Base-by-base conservation (phyloP, 805 yeast genomes). In the Ogataea wickerhamii region DNA sequence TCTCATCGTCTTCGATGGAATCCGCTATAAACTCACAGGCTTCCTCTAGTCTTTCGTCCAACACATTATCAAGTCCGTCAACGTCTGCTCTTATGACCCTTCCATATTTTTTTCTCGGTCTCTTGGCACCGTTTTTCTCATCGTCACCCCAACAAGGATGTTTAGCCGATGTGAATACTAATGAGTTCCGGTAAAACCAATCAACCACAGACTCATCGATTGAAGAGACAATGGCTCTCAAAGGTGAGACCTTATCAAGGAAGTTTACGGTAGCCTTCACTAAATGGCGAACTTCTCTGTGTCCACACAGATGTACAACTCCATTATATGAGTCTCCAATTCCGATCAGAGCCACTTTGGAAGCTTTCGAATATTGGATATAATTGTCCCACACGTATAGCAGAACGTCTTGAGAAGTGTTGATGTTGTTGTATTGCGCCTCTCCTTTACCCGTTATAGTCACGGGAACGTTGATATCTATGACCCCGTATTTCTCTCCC, bases 301-400 rank as follows among this genome's bases (percentile, higher is more conserved):
- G 95, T 4, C 96, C 96, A 39, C 84, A 75, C 18, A 91, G 66
- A 61, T 89, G 93, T 1, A 91, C 89, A 32, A 89, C 74, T 2
- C 96, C 87, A 30, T 86, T 81, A 53, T 86, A 84, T 0, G 96
- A 80, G 40, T 87, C 95, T 27, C 98, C 98, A 47, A 83, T 74
- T 6, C 97, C 97, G 26, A 89, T 73, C 56, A 91, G 79, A 1
- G 85, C 80, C 22, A 93, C 58, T 47, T 84, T 85, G 31, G 76
- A 67, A 30, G 85, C 76, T 37, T 75, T 74, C 49, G 88, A 85
- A 56, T 82, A 86, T 43, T 82, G 79, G 36, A 93, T 64, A 54
- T 86, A 87, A 57, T 88, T 86, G 58, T 91, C 98, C 96, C 98
- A 93, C 13, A 93, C 53, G 56, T 84, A 84, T 8, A 85, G 60